These are phyloP conservation scores for Leavenworthia alabamica DNA, from an alignment of 345 rosid genomes.

Conservation along the genomic window DNA sequence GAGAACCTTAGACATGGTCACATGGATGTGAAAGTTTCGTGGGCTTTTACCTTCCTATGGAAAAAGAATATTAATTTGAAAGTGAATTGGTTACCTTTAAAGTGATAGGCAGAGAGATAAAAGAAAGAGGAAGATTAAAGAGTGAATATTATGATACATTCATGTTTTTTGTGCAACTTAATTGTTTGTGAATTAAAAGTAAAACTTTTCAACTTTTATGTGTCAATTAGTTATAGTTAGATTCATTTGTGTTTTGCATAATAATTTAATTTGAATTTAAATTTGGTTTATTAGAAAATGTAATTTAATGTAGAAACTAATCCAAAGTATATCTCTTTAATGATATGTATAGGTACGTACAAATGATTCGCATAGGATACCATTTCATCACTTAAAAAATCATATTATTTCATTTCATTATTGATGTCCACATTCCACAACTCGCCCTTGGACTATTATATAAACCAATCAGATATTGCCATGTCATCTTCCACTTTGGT, in stretches of 20 bases:
- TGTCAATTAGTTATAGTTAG: not conserved
- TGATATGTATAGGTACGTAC: conserved; percentile 29
- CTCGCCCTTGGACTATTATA: not conserved
- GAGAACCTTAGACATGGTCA: conserved; percentile 33
- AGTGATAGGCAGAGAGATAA: conserved; percentile 15
- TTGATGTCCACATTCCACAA: conserved; percentile 20
- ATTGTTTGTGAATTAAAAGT: not conserved
- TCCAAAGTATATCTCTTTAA: conserved; percentile 18
- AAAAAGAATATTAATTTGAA: conserved; percentile 16
- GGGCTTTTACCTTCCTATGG: conserved; percentile 21
- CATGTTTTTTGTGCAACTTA: conserved; percentile 8
- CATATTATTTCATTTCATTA: conserved; percentile 17
- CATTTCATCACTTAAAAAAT: conserved; percentile 14
- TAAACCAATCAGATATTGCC: not conserved
- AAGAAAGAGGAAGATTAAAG: not conserved
- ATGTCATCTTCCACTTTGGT: conserved; percentile 21
- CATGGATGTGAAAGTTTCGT: conserved; percentile 28
- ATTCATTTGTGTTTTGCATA: not conserved
- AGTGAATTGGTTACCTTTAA: conserved; percentile 13
- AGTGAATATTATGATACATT: conserved; percentile 19
- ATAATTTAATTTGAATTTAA: not conserved
- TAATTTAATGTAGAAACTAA: conserved; percentile 4
- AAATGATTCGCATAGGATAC: conserved; percentile 31
- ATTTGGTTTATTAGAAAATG: not conserved
- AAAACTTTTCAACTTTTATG: conserved; percentile 17